A percentile compares a stretch with the other conserved stretches of the same genome.
Conservation (phyloP, 345 rosid species). For the Eutrema japonicum region DNA sequence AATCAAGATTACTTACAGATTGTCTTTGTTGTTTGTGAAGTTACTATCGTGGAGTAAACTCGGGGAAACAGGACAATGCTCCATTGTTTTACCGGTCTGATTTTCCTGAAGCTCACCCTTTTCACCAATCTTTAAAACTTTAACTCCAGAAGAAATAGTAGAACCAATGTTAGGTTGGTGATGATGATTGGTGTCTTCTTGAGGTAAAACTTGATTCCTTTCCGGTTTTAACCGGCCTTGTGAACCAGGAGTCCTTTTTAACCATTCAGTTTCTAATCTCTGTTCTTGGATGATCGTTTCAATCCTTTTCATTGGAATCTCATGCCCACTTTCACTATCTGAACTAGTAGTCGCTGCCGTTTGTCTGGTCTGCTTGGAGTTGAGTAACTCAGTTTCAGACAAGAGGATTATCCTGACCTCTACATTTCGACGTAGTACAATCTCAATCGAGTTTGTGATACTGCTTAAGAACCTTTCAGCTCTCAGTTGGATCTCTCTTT, state of each 20-base stretch:
- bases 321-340: conserved; percentile 50
- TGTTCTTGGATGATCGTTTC: conserved; percentile 94
- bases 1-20: conserved; percentile 63
- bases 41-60: conserved; percentile 71
- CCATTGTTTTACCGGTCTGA: conserved; percentile 52
- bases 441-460: conserved; percentile 88
- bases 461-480: conserved; percentile 94
- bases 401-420: conserved; percentile 80
- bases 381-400: conserved; percentile 54
- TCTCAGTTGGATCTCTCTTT: conserved; percentile 70
- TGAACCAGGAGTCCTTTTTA: conserved; percentile 76
- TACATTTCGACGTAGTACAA: conserved; percentile 69
- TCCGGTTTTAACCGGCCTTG: conserved; percentile 69
- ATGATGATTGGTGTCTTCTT: conserved; percentile 58
- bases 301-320: conserved; percentile 80
- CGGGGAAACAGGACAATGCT: conserved; percentile 71
- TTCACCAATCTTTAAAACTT: conserved; percentile 60
- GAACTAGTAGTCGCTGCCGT: conserved; percentile 43
- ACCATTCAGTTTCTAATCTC: conserved; percentile 84
- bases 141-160: conserved; percentile 55
- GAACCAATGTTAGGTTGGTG: conserved; percentile 50
- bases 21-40: conserved; percentile 66
- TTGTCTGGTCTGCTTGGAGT: conserved; percentile 41
- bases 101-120: conserved; percentile 54
- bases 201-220: conserved; percentile 85